Evolutionary conservation across 495 filamentous ascomycete genomes (phyloP), one percentile per base, ranked within the genome.

Genomic region (Annulohypoxylon nitens): DNA sequence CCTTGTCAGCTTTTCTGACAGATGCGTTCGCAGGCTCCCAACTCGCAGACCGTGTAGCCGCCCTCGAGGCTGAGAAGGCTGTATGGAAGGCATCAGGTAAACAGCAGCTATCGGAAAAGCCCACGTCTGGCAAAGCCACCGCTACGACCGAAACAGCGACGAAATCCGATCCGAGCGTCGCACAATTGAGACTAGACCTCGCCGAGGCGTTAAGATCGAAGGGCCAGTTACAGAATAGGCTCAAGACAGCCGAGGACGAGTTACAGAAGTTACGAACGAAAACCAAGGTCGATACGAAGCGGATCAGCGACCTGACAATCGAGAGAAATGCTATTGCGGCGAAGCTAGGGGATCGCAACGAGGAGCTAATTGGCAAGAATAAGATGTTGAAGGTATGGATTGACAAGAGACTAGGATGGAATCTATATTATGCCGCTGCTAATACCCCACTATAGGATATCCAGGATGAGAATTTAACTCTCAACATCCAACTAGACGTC

Each of bases 401-500:
- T 37, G 58, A 59, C 23, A 18, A 12, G 33, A 37, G 25, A 18
- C 8, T 2, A 50, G 14, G 33, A 8, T 18, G 5, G 30, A 51
- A 16, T 12, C 20, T 0, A 30, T 41, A 62, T 26, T 16, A 53
- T 76, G 9, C 63, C 63, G 26, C 51, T 39, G 62, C 63, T 72
- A 45, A 67, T 61, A 16, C 65, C 20, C 23, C 12, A 53, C 41
- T 50, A 41, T 62, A 93, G 88, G 89, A 94, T 74, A 90, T 97
- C 66, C 95, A 98, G 80, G 95, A 97, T 80, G 95, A 98, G 76
- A 88, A 96, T 71, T 87, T 95, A 43, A 89, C 93, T 2, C 81
- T 97, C 53, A 93, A 93, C 67, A 87, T 98, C 69, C 92, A 98
- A 80, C 86, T 97, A 3, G 94, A 97, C 75, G 89, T 97, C 85